Evolutionary conservation across 306 rosid species (phyloP).

Genomic region (Aeschynomene evenia): DNA sequence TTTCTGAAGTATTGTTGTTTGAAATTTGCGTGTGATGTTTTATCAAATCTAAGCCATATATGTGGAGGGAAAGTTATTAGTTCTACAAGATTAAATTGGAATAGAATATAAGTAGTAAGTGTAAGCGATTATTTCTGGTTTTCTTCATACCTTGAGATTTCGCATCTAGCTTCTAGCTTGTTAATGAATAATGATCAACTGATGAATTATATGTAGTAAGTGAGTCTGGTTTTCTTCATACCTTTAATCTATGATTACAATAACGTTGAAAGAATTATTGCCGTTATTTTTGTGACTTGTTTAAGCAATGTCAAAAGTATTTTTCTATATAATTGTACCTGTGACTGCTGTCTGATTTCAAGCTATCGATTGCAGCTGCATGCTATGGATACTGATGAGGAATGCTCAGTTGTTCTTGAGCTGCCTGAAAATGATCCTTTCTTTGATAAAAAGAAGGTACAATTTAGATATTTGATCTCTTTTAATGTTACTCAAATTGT

Average conservation of each 20-base stretch:
- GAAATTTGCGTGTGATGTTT: neutral
- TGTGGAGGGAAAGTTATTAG: neutral
- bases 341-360: conserved; percentile 22
- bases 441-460: conserved; percentile 70
- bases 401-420: conserved; percentile 59
- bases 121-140: neutral
- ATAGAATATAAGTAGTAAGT: conserved; percentile 7
- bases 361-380: conserved; percentile 40
- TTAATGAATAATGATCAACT: neutral
- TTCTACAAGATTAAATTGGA: neutral
- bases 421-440: conserved; percentile 53
- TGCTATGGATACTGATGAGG: conserved; percentile 36
- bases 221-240: too few relatives aligned
- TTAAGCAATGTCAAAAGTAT: neutral
- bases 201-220: neutral
- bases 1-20: neutral
- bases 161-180: neutral
- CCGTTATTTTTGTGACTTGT: conserved; percentile 9
- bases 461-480: neutral
- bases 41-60: neutral
- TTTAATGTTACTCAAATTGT: neutral
- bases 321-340: neutral
- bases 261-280: neutral
- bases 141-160: neutral
- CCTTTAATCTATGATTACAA: neutral